phyloP scores from a whole-genome alignment of 2,329 filamentous ascomycete genomes.

The Neobulgaria alba region DNA sequence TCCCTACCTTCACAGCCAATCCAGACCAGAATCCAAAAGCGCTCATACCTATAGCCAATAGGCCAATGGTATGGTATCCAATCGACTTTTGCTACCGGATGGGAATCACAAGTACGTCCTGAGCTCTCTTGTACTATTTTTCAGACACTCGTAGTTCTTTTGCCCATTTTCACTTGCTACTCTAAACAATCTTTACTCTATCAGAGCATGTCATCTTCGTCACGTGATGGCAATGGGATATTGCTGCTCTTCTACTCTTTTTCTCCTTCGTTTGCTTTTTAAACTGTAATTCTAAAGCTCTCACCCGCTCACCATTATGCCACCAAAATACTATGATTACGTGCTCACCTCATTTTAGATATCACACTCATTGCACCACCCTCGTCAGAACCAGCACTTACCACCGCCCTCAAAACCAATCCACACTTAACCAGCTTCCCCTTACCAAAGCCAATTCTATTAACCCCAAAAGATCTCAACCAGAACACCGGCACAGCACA shows the following conservation, averaged over 20 bases:
- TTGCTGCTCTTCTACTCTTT: no score
- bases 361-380: conserved; percentile 57
- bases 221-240: no score
- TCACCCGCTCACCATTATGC: no score
- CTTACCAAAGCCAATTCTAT: conserved; percentile 62
- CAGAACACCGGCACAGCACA: conserved; percentile 86
- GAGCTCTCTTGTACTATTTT: background rate
- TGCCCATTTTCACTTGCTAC: no score
- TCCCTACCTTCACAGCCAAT: conserved; percentile 74
- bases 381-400: conserved; percentile 58
- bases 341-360: conserved; percentile 32
- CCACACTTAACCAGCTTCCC: conserved; percentile 69
- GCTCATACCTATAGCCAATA: conserved; percentile 71
- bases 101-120: conserved; percentile 59
- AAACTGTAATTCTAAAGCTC: no score
- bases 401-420: conserved; percentile 64
- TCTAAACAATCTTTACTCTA: no score
- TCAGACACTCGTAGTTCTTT: conserved; percentile 1
- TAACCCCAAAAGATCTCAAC: conserved; percentile 68
- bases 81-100: conserved; percentile 79
- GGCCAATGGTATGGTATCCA: conserved; percentile 86
- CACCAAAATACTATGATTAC: no score
- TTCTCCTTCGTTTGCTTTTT: no score
- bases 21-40: conserved; percentile 77
- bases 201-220: no score